Base-by-base conservation (phyloP, 2,329 filamentous ascomycete species). In the Pseudocercospora musae region DNA sequence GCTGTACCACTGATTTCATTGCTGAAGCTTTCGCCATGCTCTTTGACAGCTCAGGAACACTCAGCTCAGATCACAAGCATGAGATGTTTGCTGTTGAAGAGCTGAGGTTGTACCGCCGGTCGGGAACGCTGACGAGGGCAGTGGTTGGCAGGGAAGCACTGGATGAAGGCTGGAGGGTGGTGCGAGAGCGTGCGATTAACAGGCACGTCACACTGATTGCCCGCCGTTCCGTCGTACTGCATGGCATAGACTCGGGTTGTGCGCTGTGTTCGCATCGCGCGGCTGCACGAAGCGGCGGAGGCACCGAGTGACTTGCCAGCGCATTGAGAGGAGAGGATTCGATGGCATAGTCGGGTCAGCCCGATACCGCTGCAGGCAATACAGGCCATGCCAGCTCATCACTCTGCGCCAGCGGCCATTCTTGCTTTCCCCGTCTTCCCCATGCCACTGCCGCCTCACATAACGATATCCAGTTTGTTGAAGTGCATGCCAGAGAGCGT, bases 381-480 rank as follows among this genome's bases (percentile, higher is more conserved):
- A 37, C 64, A 59, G 59, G 62, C 53, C 50, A 60, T 67, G 65
- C 65, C 65, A 67, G 65, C 65, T 65, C 65, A 65, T 65, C 62
- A 55, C 44, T 40, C 49, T 60, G 60, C 63, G 56, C 42, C 50
- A 23, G n/a, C n/a, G n/a, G n/a, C n/a, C n/a, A n/a, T 37, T 53
- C 46, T 55, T 56, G 23, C 23, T 23, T 18, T 46, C 23, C 48
- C 49, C 42, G 31, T 54, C 42, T 58, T 57, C 57, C 61, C 60
- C 60, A 59, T 57, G 61, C 49, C 57, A 49, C 58, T 63, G 62
- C 62, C 59, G 62, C 62, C 62, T 55, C 62, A 63, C 52, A 13
- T 62, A 62, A 59, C 25, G 50, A 10, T n/a, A 31, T n/a, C 50
- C 25, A 31, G 25, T n/a, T 33, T 54, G 50, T 10, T n/a, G n/a